Base-by-base conservation (phyloP, 768 basidiomycete genomes). In the Podaxis mareebaensis region DNA sequence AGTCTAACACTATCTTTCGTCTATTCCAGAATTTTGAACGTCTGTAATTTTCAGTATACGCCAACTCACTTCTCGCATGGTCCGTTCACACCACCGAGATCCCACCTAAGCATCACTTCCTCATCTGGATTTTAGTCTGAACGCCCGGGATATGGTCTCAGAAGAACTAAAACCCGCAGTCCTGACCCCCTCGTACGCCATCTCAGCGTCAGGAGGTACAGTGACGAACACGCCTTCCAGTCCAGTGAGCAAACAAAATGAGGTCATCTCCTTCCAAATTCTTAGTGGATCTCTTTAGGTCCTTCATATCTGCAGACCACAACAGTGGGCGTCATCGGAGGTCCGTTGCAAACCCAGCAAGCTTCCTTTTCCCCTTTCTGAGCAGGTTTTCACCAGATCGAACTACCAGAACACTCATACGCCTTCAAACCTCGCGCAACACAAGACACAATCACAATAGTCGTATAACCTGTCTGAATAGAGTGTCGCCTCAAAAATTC, bases 71-170 rank as follows among this genome's bases (percentile, higher is more conserved):
- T 36, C 44, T 62, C 4, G 61, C 61, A 49, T 62, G 61, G 61
- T 62, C 20, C 36, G 54, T 40, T 10, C 20, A 38, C 8, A 39
- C 33, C 17, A 36, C 20, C 53, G 11, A 6, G 0, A 10, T 54
- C 30, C 22, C 13, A 39, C 7, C 8, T 36, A 15, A 54, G 15
- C 12, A n/a, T n/a, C 15, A 33, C 11, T 4, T 3, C 12, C 53
- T 54, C 7, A 20, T 20, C 4, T 1, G 36, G 20, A 0, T 28
- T 28, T 61, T 24, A 62, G 61, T 17, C 22, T 62, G 20, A 62
- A 62, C 42, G 61, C 61, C 3, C 15, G 61, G 38, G 33, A 55
- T 38, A 62, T 62, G 61, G 61, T 62, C n/a, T 55, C 61, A n/a
- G 61, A 56, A 36, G 61, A 55, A 62, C 40, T 62, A 24, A 15